Evolutionary conservation across 768 basidiomycete genomes (phyloP), one percentile per base, ranked within the genome.

Genomic region (Crepidotus variabilis): DNA sequence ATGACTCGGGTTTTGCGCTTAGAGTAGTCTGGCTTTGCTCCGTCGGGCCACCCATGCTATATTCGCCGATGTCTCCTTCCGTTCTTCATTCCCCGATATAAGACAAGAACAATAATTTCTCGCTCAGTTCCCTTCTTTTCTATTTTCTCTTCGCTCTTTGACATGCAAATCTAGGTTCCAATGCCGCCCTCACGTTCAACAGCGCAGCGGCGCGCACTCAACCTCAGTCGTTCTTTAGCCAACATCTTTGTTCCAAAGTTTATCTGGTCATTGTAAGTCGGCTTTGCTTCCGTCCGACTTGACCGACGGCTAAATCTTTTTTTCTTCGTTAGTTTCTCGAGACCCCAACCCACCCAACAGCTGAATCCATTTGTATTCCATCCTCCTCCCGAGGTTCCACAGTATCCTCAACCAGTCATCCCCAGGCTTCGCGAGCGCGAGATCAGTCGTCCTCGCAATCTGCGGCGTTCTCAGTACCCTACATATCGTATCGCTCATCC

Each of bases 161-260:
- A 28, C 60, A 60, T 61, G 51, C 50, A 48, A 55, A 61, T 54
- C 53, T 61, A 57, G 47, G 23, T n/a, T n/a, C 52, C 47, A 46
- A 73, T 73, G 72, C 57, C 67, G 50, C 64, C 64, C 59, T 69
- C 74, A 54, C 71, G 79, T 64, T 75, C 72, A 71, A 75, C 73
- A 61, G 72, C 80, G 28, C 79, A 75, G 63, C 78, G 74, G 59
- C 73, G 73, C 60, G 78, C 77, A 62, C 61, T 78, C 63, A 73
- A 71, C 52, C 68, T 83, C 60, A 78, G 78, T 56, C 78, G 73
- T 53, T 83, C 83, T 39, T 75, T 85, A 60, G 74, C 75, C 50
- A 78, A 70, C 61, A 72, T 74, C 32, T 64, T 85, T 35, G 78
- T 74, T 63, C 75, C 75, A 53, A 70, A 60, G 56, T 52, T 66